Evolutionary conservation across 352 stramenopile genomes (phyloP), one percentile per base, ranked within the genome.

Genomic region (Phytophthora macrochlamydospora): DNA sequence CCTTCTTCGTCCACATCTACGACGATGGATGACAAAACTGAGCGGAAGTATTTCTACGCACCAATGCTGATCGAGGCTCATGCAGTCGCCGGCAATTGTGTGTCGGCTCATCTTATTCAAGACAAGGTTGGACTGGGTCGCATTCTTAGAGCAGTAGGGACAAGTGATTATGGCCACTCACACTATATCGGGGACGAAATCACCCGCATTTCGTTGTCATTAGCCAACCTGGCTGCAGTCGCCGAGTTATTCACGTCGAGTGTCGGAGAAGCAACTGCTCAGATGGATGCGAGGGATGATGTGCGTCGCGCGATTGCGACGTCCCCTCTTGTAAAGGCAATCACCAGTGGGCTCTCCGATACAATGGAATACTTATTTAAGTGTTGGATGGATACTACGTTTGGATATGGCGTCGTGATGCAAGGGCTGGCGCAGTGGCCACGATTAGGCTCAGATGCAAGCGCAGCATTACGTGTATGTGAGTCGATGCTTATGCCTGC

Each of bases 41-140:
- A 69, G 11, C 59, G 75, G 18, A 67, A 29, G 0, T 71, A 74
- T 5, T 81, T 92, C 30, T 92, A 91, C 56, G 83, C 87, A 0
- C 76, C 82, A 24, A 65, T 96, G 11, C 69, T 89, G 43, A 64
- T 96, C 2, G 79, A 96, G 56, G 85, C 83, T 2, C 83, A 91
- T 67, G 65, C 56, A 7, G 73, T 93, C n/a, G 85, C 80, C 37
- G 81, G 83, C 24, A 66, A 75, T 29, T 77, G 78, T 12, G 56
- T 94, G 28, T 72, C 71, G 3, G 76, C 70, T 33, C 71, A 88
- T 49, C 55, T 94, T 2, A 73, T 91, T 32, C 74, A 90, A 69
- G 85, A 94, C 62, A 93, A 91, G 54, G 75, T 93, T 32, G 87
- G 76, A 2, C 67, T 93, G 40, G 73, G 75, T 35, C 80, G 87